phyloP scores from a whole-genome alignment of 164 flowering plant species.

The Litsea cubeba region DNA sequence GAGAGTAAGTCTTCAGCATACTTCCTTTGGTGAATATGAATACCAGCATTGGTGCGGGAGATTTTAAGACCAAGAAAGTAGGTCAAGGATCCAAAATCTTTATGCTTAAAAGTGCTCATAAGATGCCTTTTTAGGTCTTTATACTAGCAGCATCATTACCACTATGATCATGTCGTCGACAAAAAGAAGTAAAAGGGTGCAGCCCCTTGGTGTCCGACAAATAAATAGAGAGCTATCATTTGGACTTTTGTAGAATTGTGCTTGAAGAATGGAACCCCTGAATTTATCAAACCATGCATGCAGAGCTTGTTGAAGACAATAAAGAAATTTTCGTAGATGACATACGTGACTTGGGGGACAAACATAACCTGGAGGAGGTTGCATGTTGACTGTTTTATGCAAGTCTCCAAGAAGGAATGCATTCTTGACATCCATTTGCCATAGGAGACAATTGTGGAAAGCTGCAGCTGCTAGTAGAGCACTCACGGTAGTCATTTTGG shows the following conservation, averaged over 20 bases:
- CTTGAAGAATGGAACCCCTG: neutral
- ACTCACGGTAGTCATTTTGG: neutral
- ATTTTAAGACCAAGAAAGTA: neutral
- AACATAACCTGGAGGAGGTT: neutral
- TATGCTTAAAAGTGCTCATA: neutral
- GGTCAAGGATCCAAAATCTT: neutral
- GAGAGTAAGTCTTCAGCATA: neutral
- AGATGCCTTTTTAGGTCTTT: neutral
- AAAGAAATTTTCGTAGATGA: neutral
- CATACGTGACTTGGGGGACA: neutral
- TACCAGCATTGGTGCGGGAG: neutral
- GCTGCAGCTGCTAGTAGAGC: neutral
- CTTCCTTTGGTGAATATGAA: neutral
- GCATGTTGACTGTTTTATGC: neutral
- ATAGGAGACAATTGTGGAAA: neutral
- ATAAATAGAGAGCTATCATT: neutral
- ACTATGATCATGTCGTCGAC: neutral
- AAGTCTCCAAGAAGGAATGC: neutral
- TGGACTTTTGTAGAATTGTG: neutral
- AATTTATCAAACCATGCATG: neutral
- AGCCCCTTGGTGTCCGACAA: neutral
- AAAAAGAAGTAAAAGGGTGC: neutral
- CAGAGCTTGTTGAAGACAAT: neutral
- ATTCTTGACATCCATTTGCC: slow-evolving; percentile 3
- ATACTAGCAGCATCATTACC: neutral